Evolutionary conservation across 306 rosid genomes (phyloP).

Genomic region (Quercus mongolica): DNA sequence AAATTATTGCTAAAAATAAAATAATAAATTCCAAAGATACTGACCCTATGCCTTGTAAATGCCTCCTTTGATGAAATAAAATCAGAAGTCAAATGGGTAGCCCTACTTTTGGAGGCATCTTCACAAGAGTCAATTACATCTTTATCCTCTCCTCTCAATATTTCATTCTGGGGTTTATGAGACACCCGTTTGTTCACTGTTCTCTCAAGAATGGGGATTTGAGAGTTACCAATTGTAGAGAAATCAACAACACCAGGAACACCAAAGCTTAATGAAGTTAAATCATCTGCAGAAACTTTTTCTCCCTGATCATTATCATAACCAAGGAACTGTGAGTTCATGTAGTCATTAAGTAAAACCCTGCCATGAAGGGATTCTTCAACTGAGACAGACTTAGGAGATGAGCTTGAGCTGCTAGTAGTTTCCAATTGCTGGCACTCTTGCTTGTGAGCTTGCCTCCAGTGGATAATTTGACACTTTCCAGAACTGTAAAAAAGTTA

Average conservation of each 20-base stretch:
- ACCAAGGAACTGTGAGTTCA: constrained; percentile 41
- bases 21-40: constrained; percentile 31
- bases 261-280: constrained; percentile 27
- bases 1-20: constrained; percentile 11
- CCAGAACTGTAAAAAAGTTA: constrained; percentile 71
- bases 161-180: constrained; percentile 52
- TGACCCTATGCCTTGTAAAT: constrained; percentile 52
- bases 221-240: constrained; percentile 32
- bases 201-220: constrained; percentile 45
- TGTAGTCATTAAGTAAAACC: constrained; percentile 35
- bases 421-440: constrained; percentile 63
- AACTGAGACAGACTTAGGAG: constrained; percentile 36
- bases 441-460: constrained; percentile 80
- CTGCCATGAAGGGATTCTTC: constrained; percentile 41
- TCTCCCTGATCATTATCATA: constrained; percentile 37
- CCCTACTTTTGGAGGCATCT: constrained; percentile 38
- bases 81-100: constrained; percentile 28
- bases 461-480: constrained; percentile 79
- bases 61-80: constrained; percentile 42
- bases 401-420: constrained; percentile 41
- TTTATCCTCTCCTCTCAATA: constrained; percentile 42
- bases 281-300: constrained; percentile 34
- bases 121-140: constrained; percentile 30
- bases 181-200: constrained; percentile 24
- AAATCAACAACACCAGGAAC: constrained; percentile 35